A percentile compares a stretch with the other conserved stretches of the same genome.
Conservation (phyloP, 805 yeast species). For the Kodamaea sagamina region DNA sequence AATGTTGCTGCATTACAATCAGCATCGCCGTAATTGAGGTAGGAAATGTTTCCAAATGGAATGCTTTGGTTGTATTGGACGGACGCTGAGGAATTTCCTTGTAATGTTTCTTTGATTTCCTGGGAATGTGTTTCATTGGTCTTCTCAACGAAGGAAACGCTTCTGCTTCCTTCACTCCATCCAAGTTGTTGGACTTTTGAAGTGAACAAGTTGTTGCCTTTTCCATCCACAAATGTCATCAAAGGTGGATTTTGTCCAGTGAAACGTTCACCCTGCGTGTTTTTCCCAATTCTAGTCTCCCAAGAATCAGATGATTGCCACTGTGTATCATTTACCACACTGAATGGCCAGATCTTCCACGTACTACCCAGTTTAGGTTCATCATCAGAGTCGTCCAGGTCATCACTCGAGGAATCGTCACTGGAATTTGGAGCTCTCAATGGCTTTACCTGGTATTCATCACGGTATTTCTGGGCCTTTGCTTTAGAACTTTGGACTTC, state of each 20-base stretch:
- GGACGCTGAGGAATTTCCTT: no score
- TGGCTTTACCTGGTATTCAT: not conserved
- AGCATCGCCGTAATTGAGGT: not conserved
- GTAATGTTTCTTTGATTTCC: no score
- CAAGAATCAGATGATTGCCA: no score
- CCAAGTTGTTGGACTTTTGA: not conserved
- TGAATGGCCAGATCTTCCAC: constrained; percentile 8
- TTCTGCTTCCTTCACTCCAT: not conserved
- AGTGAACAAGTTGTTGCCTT: not conserved
- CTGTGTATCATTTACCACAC: not conserved
- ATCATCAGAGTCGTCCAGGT: constrained; percentile 2
- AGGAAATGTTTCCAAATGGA: not conserved
- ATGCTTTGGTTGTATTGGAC: not conserved
- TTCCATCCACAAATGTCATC: not conserved
- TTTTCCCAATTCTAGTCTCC: no score
- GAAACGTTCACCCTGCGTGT: no score
- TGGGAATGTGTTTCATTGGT: not conserved
- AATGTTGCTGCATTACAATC: not conserved
- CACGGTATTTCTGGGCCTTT: not conserved
- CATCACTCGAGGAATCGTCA: constrained; percentile 4
- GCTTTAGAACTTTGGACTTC: not conserved
- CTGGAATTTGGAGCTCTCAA: not conserved
- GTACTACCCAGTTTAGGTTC: not conserved
- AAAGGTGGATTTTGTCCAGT: not conserved
- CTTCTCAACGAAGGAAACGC: not conserved